Evolutionary conservation across 768 basidiomycete genomes (phyloP).

Genomic region (Suillus paluster): DNA sequence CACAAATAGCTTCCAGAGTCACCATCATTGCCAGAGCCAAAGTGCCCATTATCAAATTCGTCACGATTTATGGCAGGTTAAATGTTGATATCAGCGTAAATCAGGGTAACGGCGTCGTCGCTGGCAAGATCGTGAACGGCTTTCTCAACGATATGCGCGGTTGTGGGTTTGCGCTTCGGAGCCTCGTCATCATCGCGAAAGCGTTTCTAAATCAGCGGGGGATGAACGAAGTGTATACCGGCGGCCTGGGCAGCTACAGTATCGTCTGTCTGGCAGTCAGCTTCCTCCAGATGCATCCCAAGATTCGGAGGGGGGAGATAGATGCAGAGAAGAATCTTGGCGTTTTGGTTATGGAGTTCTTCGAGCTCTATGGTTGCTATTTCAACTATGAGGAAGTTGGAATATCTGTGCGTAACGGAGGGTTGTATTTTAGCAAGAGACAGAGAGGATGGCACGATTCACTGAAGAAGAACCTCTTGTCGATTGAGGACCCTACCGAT

Average conservation of each 20-base stretch:
- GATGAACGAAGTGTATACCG: slow-evolving; percentile 98
- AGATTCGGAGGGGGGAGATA: slow-evolving; percentile 86
- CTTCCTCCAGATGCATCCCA: slow-evolving; percentile 98
- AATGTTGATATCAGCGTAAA: slow-evolving; percentile 95
- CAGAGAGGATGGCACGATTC: slow-evolving; percentile 81
- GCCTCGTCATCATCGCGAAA: slow-evolving; percentile 88
- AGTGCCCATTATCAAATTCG: slow-evolving; percentile 97
- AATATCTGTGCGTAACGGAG: slow-evolving; percentile 86
- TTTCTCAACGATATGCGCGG: slow-evolving; percentile 68
- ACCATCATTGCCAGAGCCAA: slow-evolving; percentile 91
- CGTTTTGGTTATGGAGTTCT: slow-evolving; percentile 95
- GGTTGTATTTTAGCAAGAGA: slow-evolving; percentile 85
- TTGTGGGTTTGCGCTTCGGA: slow-evolving; percentile 70
- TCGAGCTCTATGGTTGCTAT: slow-evolving; percentile 90
- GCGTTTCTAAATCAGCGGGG: slow-evolving; percentile 85
- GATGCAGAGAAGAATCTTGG: slow-evolving; percentile 88
- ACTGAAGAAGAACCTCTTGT: slow-evolving; percentile 60
- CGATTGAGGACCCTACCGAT: slow-evolving; percentile 95
- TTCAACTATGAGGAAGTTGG: slow-evolving; percentile 94
- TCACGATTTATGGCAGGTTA: slow-evolving; percentile 79
- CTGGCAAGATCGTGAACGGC: slow-evolving; percentile 78
- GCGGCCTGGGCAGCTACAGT: slow-evolving; percentile 92
- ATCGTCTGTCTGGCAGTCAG: slow-evolving; percentile 92
- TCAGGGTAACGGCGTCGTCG: slow-evolving; percentile 81
- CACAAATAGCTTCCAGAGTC: slow-evolving; percentile 77